Base-by-base conservation (phyloP, 2,329 filamentous ascomycete species). In the Myotisia sp. region DNA sequence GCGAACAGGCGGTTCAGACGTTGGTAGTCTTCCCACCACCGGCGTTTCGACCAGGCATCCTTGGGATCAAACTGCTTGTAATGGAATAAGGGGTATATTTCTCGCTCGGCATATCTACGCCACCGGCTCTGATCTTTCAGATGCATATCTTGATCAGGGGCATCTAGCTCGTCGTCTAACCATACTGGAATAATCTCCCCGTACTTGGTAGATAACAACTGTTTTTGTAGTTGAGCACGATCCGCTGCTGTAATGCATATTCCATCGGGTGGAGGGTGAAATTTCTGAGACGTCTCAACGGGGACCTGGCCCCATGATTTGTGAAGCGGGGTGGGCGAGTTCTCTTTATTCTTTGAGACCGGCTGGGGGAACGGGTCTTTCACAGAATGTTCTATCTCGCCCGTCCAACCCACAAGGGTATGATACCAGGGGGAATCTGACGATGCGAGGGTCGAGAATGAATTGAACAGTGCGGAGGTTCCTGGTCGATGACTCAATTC, bases 1-100 rank as follows among this genome's bases (percentile, higher is more conserved):
- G 87, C 86, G 48, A 94, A 94, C 43, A 84, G 76, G 51, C 84
- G 78, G 62, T 94, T 95, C 73, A 94, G 79, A 34, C 79, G 77
- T 55, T 85, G 81, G 60, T 93, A 95, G 59, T 95, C 85, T 17
- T 79, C 75, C 86, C 87, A 95, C 47, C 85, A 76, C 26, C 79
- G 68, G 34, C 82, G 76, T 53, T 90, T 82, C 12, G 75, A 74
- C 45, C 80, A 75, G 22, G 85, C 85, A 54, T 94, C 82, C 8
- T 76, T 82, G 1, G 87, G 84, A 54, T 86, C 83, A 51, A 92
- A 82, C 51, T 90, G 83, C 61, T 92, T 92, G 67, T 95, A 95
- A 59, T 95, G 87, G 54, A 94, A 85, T 6, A 94, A 70, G 1
- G 83, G 85, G 61, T 92, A 94, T 18, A 95, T 67, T 48, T 93